These are phyloP conservation scores for Coemansia sp. DNA, from an alignment of 192 early-diverging fungal species.

Conservation along the genomic window DNA sequence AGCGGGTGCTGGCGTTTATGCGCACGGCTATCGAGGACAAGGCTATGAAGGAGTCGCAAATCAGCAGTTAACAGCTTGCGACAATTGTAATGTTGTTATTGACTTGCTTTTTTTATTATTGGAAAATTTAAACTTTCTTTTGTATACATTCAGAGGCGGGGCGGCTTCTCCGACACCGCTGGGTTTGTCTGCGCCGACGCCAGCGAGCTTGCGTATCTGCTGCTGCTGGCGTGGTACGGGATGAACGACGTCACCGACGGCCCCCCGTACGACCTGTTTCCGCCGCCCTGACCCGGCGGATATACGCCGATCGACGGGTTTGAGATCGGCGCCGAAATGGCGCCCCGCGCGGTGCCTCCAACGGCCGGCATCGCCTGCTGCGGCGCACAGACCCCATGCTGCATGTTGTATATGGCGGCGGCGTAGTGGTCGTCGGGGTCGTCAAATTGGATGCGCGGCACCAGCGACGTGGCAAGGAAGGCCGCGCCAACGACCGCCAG, in stretches of 20 bases:
- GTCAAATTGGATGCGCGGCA: constrained; percentile 19
- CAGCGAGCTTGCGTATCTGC: constrained; percentile 9
- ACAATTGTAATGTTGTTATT: no score
- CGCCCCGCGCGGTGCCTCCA: neutral
- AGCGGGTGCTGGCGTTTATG: constrained; percentile 62
- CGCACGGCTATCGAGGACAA: constrained; percentile 61
- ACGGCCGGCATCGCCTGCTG: constrained; percentile 4
- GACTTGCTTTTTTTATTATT: neutral
- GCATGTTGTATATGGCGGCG: constrained; percentile 27
- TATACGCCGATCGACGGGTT: constrained; percentile 18
- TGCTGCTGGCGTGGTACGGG: neutral
- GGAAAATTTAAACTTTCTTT: neutral
- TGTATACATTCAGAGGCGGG: constrained; percentile 10
- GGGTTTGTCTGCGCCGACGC: neutral
- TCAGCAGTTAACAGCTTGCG: neutral
- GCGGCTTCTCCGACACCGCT: constrained; percentile 16
- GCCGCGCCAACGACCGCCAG: constrained; percentile 12
- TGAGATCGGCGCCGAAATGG: constrained; percentile 13
- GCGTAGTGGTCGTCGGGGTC: constrained; percentile 46
- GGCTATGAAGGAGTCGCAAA: constrained; percentile 16
- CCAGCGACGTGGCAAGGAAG: constrained; percentile 21
- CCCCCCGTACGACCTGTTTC: constrained; percentile 8
- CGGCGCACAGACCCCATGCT: constrained; percentile 20
- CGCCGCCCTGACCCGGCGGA: constrained; percentile 16
- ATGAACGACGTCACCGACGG: constrained; percentile 8